Conservation (phyloP, 129 eudicot genomes). For the Ambrosia trifida region DNA sequence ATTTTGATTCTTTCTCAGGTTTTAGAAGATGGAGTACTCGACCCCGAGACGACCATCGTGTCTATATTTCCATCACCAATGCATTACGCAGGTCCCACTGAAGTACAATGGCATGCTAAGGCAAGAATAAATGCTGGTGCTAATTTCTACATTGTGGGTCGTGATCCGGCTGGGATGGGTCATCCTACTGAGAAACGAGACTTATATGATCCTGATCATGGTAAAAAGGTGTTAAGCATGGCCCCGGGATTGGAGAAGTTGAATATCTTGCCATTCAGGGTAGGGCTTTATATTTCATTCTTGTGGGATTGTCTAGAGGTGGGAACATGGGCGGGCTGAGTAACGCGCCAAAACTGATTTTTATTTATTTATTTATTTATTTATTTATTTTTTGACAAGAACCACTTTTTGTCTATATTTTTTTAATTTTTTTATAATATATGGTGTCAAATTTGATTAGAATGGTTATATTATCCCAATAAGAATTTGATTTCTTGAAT, state of each 20-base stretch:
- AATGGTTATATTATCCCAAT: background rate
- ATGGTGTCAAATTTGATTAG: background rate
- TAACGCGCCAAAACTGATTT: background rate
- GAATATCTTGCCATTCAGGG: constrained; percentile 90
- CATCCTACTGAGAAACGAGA: constrained; percentile 93
- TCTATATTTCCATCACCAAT: constrained; percentile 94
- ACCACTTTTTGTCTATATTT: background rate
- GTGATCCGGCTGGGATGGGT: constrained; percentile 98
- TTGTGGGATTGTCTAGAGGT: constrained; percentile 12
- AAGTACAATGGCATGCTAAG: constrained; percentile 98
- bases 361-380: background rate
- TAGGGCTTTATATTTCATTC: constrained; percentile 27
- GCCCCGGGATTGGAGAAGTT: constrained; percentile 87
- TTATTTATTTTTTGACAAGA: background rate
- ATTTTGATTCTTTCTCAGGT: constrained; percentile 46
- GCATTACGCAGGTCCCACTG: constrained; percentile 98
- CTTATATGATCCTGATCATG: constrained; percentile 93
- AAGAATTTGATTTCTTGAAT: background rate
- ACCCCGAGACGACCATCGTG: constrained; percentile 87
- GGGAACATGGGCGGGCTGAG: background rate
- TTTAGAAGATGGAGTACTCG: constrained; percentile 89
- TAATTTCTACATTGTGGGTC: constrained; percentile 90
- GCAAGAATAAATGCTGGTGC: constrained; percentile 96
- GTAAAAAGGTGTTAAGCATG: constrained; percentile 93
- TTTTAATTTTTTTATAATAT: background rate